A percentile compares a stretch with the other conserved stretches of the same genome.
Conservation (phyloP, 1,139 yeast genomes). For the Yamadazyma sp. region DNA sequence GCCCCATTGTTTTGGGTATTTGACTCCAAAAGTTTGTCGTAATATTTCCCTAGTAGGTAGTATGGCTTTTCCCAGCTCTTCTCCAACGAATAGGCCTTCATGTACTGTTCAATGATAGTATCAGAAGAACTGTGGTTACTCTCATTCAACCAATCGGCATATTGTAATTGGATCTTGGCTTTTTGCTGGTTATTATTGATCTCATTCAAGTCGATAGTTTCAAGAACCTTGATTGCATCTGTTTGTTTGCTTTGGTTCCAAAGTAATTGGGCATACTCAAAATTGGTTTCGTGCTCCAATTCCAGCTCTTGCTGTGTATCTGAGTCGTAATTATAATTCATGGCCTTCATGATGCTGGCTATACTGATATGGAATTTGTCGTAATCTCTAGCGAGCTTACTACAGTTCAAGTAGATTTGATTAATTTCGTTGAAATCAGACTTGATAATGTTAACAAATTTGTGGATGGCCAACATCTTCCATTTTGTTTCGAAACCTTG, state of each 20-base stretch:
- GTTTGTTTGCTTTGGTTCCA: constrained; percentile 93
- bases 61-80: constrained; percentile 76
- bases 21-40: constrained; percentile 73
- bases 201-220: constrained; percentile 33
- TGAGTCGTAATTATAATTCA: constrained; percentile 24
- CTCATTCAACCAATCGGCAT: constrained; percentile 85
- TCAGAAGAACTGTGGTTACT: constrained; percentile 84
- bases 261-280: constrained; percentile 79
- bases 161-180: constrained; percentile 65
- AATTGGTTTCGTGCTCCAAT: constrained; percentile 50
- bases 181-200: constrained; percentile 16
- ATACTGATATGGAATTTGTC: constrained; percentile 75
- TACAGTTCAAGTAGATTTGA: constrained; percentile 57
- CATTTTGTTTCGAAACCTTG: constrained; percentile 65
- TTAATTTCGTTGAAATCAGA: constrained; percentile 25
- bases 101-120: constrained; percentile 70
- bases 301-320: constrained; percentile 3
- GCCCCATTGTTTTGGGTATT: constrained; percentile 53
- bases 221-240: constrained; percentile 73
- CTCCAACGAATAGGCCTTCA: constrained; percentile 56
- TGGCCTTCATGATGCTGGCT: constrained; percentile 68
- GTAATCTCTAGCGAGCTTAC: constrained; percentile 68
- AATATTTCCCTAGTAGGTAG: constrained; percentile 78
- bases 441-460: constrained; percentile 51
- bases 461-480: constrained; percentile 59